Evolutionary conservation across 371 early-diverging fungal genomes (phyloP).

Genomic region (Mucor mucedo): DNA sequence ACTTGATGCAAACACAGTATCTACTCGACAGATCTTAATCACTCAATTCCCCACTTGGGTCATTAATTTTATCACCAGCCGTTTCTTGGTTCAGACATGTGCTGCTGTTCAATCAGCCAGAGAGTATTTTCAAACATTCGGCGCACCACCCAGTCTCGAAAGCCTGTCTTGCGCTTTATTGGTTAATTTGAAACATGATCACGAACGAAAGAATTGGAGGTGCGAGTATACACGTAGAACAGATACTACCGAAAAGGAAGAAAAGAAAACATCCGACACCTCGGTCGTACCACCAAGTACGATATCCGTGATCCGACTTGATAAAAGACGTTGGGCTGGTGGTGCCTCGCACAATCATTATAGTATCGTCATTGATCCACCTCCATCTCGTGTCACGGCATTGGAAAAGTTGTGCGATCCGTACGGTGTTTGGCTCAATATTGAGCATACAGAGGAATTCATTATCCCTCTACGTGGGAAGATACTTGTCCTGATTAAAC

Average conservation of each 20-base stretch:
- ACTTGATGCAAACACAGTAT: conserved; percentile 34
- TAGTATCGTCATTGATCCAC: conserved; percentile 60
- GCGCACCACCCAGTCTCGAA: conserved; percentile 59
- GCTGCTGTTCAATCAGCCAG: conserved; percentile 40
- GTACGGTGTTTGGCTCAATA: conserved; percentile 54
- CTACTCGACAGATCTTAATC: conserved; percentile 42
- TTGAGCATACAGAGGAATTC: conserved; percentile 56
- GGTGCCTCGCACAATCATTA: conserved; percentile 35
- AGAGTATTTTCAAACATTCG: conserved; percentile 49
- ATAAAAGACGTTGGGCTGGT: conserved; percentile 48
- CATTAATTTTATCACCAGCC: conserved; percentile 19
- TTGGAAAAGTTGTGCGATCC: conserved; percentile 43
- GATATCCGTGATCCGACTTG: conserved; percentile 53
- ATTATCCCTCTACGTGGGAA: conserved; percentile 62
- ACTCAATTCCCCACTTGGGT: conserved; percentile 44
- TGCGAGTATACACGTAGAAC: conserved; percentile 52
- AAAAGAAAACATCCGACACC: conserved; percentile 11
- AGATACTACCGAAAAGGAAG: conserved; percentile 2
- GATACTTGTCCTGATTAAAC: conserved; percentile 56
- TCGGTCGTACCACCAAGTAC: conserved; percentile 16
- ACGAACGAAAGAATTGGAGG: conserved; percentile 54
- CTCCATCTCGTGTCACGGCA: conserved; percentile 55
- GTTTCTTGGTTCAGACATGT: conserved; percentile 18
- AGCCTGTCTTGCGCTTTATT: conserved; percentile 48
- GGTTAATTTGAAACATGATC: conserved; percentile 49